Conservation (phyloP, 2,329 filamentous ascomycete species). For the Pseudogymnoascus sp. region DNA sequence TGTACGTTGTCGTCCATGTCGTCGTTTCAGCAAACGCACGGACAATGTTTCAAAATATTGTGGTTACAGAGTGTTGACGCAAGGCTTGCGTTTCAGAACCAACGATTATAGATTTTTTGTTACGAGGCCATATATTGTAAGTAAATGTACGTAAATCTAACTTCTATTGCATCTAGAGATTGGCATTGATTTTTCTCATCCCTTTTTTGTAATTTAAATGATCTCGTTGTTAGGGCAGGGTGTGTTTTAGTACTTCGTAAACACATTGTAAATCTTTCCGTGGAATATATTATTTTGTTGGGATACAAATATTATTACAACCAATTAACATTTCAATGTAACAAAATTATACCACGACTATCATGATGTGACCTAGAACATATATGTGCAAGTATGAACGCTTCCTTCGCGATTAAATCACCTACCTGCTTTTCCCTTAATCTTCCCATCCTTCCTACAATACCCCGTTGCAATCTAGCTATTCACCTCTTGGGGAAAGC, state of each 20-base stretch:
- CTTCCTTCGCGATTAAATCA: not conserved
- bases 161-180: not conserved
- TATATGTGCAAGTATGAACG: not conserved
- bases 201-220: not conserved
- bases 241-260: not conserved
- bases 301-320: not conserved
- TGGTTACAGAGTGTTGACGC: too few species aligned
- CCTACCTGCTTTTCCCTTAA: slow-evolving; percentile 1
- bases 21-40: not conserved
- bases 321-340: not conserved
- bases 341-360: not conserved
- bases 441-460: not conserved
- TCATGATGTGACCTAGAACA: not conserved
- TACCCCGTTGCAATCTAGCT: not conserved
- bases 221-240: not conserved
- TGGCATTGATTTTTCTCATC: not conserved
- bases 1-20: not conserved
- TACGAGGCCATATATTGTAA: too few species aligned
- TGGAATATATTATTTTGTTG: not conserved
- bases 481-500: not conserved
- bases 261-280: not conserved
- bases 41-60: not conserved
- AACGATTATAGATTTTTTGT: too few species aligned
- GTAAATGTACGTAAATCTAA: not conserved
- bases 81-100: too few species aligned